These are phyloP conservation scores for Magnolia officinalis DNA, from an alignment of 164 flowering plant genomes.

Conservation along the genomic window DNA sequence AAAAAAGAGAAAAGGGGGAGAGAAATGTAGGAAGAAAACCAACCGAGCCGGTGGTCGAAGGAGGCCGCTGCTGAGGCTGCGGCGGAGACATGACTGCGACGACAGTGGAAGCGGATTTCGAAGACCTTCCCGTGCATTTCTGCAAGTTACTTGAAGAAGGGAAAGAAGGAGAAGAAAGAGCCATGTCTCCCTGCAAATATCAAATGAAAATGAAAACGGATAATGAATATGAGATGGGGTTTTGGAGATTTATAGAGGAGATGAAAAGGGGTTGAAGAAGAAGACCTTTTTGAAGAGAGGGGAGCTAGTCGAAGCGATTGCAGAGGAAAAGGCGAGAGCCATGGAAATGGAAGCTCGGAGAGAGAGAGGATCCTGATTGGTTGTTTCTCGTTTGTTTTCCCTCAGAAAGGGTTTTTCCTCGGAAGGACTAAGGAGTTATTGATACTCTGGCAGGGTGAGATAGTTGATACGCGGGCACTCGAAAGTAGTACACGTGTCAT, in stretches of 20 bases:
- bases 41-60: conserved; percentile 88
- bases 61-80: conserved; percentile 63
- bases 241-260: not conserved
- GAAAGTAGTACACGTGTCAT: too few relatives aligned
- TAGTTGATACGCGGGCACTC: too few relatives aligned
- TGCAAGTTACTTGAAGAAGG: conserved; percentile 24
- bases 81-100: conserved; percentile 78
- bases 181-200: conserved; percentile 38
- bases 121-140: conserved; percentile 30
- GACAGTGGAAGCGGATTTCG: conserved; percentile 52
- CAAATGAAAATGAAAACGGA: not conserved
- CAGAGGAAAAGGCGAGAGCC: conserved; percentile 30
- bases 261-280: not conserved
- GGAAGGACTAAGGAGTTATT: too few relatives aligned
- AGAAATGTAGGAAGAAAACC: conserved; percentile 3
- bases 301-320: conserved; percentile 15
- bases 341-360: not conserved
- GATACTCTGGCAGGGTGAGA: too few relatives aligned
- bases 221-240: not conserved
- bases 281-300: conserved; percentile 28
- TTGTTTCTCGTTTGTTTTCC: too few relatives aligned
- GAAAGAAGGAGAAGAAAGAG: conserved; percentile 41
- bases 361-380: not conserved
- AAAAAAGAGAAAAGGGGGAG: not conserved
- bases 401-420: too few relatives aligned